Base-by-base conservation (phyloP, 768 basidiomycete genomes). In the Suillus clintonianus region DNA sequence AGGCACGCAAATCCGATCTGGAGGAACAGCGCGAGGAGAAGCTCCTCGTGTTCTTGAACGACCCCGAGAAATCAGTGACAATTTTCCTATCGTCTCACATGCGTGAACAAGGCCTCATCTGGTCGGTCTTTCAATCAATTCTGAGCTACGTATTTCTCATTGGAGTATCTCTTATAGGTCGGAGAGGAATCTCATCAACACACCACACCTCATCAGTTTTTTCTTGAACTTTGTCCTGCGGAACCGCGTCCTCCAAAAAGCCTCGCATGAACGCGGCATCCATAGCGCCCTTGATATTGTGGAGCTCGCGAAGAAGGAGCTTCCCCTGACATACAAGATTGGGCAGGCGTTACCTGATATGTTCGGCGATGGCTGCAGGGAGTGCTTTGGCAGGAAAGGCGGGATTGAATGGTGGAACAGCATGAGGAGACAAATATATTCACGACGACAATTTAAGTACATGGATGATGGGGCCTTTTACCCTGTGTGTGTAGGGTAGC, bases 41-140 rank as follows among this genome's bases (percentile, higher is more conserved):
- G 32, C 75, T 87, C 59, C 69, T 79, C 0, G 65, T 73, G 5
- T 94, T 94, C 72, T 75, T 94, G 63, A 75, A 81, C 43, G 81
- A 90, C 61, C 89, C 92, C 0, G 89, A 86, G 66, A 73, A 71
- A 10, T 74, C 79, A 34, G 75, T 89, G 60, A 85, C 80, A 61
- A 80, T 91, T 22, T 94, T 92, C 74, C 78, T 94, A 64, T 89
- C 90, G 0, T 89, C 89, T 5, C 83, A 86, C 67, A 88, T 87
- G 77, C 80, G 85, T 41, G 83, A 86, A 60, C 85, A 86, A 62
- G 92, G 92, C 30, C 80, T 90, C 54, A 82, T 87, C 61, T 92
- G 88, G 91, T 90, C 64, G 22, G 81, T 19, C 65, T 34, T 39
- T 59, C 53, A 54, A 8, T 36, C 27, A 45, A 57, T 61, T 22